Percentiles rank a stretch among this genome's conserved stretches.
Evolutionary conservation across 305 asterid species (phyloP).

Genomic region (Striga hermonthica): DNA sequence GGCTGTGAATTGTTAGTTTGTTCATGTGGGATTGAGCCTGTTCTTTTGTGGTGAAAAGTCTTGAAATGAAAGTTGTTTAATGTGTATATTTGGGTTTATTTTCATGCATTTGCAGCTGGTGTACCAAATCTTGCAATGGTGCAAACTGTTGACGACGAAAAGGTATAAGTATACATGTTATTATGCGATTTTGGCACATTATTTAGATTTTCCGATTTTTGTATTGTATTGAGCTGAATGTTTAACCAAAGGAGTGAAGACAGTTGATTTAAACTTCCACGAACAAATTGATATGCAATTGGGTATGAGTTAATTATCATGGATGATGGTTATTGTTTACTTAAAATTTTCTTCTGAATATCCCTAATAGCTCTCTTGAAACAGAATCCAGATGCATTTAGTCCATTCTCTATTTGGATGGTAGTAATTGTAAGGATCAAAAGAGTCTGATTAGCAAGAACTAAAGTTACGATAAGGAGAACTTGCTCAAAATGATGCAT

Average conservation of each 20-base stretch:
- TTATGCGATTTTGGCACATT: constrained; percentile 6
- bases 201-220: neutral
- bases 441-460: constrained; percentile 6
- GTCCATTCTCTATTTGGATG: constrained; percentile 3
- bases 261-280: constrained; percentile 11
- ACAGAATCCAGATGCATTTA: neutral
- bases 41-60: no score
- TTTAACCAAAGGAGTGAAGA: neutral
- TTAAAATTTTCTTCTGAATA: no score
- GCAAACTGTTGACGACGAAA: constrained; percentile 91
- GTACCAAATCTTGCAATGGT: constrained; percentile 90
- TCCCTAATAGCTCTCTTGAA: neutral
- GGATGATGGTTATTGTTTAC: no score
- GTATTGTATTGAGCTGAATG: neutral
- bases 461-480: neutral
- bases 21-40: no score
- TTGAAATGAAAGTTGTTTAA: constrained; percentile 15
- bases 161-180: constrained; percentile 43
- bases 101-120: constrained; percentile 49
- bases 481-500: neutral
- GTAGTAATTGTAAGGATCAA: neutral
- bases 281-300: constrained; percentile 12
- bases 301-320: neutral
- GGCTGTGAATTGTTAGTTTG: no score
- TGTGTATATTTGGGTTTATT: neutral